A percentile compares a stretch with the other conserved stretches of the same genome.
These are phyloP conservation scores for Termitomyces sp. DNA, from an alignment of 768 basidiomycete genomes.

Conservation along the genomic window DNA sequence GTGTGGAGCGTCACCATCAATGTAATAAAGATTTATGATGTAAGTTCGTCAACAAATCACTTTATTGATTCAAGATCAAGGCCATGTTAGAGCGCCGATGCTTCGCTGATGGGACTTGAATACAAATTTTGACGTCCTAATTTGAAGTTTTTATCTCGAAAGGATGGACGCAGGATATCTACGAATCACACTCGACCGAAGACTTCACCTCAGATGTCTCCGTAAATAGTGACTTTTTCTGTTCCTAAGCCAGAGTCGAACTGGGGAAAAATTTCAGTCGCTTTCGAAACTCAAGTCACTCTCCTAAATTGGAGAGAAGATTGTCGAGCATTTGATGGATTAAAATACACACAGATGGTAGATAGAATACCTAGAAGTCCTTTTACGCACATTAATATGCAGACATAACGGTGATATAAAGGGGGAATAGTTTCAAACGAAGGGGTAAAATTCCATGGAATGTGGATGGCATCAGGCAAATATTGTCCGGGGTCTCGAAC, in stretches of 20 bases:
- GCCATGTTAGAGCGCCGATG: not conserved
- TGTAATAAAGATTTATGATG: not conserved
- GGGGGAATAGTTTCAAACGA: not conserved
- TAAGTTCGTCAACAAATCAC: not conserved
- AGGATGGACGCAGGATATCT: not conserved
- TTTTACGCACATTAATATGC: not conserved
- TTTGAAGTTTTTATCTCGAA: not conserved
- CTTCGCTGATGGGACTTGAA: not conserved
- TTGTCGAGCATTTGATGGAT: not conserved
- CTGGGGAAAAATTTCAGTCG: not conserved
- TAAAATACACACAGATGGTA: not conserved
- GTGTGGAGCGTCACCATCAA: not conserved
- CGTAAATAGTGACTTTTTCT: too few species aligned
- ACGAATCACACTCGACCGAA: not conserved
- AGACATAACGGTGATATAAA: not conserved
- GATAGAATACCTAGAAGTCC: not conserved
- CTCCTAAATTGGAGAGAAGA: not conserved
- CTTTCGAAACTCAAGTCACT: not conserved
- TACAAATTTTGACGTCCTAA: not conserved
- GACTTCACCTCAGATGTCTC: too few species aligned
- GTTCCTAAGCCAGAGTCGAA: not conserved
- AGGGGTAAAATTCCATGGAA: not conserved
- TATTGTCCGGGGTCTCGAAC: slow-evolving; percentile 6
- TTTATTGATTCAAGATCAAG: not conserved
- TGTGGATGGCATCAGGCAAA: not conserved